Conservation (phyloP, 257 asterid genomes). For the Scutellaria baicalensis region DNA sequence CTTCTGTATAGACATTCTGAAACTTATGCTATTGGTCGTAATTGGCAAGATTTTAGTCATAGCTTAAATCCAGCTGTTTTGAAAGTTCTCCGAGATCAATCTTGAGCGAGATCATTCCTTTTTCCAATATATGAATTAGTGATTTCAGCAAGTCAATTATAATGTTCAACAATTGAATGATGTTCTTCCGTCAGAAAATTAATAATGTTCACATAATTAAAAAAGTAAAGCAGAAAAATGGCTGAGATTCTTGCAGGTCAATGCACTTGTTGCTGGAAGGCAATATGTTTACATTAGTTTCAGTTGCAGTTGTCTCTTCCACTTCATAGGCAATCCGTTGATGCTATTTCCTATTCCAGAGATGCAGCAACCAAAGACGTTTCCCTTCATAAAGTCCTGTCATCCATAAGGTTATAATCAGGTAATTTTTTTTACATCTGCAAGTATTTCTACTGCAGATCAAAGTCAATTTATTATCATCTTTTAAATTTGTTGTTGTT, state of each 20-base stretch:
- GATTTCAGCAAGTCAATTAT: too few relatives aligned
- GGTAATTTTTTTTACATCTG: slow-evolving; percentile 5
- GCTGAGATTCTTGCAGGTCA: slow-evolving; percentile 2
- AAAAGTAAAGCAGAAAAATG: slow-evolving; percentile 7
- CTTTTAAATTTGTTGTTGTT: not conserved
- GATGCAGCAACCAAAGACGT: slow-evolving; percentile 43
- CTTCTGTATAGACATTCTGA: slow-evolving; percentile 38
- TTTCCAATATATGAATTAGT: too few relatives aligned
- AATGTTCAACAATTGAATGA: not conserved
- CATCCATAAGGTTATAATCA: slow-evolving; percentile 10
- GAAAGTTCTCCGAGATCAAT: not conserved
- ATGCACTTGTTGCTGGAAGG: not conserved
- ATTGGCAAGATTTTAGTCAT: slow-evolving; percentile 23
- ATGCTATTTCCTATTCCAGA: slow-evolving; percentile 40
- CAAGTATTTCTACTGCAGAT: not conserved
- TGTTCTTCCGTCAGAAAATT: slow-evolving; percentile 15
- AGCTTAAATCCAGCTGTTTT: slow-evolving; percentile 14
- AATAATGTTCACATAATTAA: slow-evolving; percentile 6
- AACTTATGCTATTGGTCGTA: slow-evolving; percentile 16
- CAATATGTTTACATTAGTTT: slow-evolving; percentile 36
- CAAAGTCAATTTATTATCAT: not conserved
- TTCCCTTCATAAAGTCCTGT: slow-evolving; percentile 52
- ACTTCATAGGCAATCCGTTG: slow-evolving; percentile 35
- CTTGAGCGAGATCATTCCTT: too few relatives aligned
- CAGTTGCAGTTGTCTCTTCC: slow-evolving; percentile 65